Conservation (phyloP, 2,329 filamentous ascomycete species). For the Rutstroemia sp. region DNA sequence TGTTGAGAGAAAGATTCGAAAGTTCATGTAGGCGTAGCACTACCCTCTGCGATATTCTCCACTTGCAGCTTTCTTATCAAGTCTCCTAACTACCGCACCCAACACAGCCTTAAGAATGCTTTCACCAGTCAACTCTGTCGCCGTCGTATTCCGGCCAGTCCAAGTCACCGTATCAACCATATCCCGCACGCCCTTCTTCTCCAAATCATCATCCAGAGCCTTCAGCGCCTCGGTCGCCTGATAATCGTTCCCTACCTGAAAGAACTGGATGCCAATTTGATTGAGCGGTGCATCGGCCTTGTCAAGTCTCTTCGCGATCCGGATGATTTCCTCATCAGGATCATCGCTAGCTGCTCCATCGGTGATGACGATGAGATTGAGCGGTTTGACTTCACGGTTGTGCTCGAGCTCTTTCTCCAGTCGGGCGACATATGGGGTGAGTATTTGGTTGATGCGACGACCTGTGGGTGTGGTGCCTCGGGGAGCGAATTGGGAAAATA, state of each 20-base stretch:
- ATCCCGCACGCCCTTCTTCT: constrained; percentile 57
- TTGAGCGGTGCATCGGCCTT: constrained; percentile 60
- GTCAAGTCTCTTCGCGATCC: constrained; percentile 64
- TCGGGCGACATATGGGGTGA: constrained; percentile 60
- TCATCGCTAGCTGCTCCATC: constrained; percentile 80
- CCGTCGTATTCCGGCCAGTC: constrained; percentile 34
- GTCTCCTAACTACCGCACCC: constrained; percentile 62
- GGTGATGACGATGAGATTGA: constrained; percentile 91
- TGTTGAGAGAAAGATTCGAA: too few relatives aligned
- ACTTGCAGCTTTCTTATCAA: constrained; percentile 38
- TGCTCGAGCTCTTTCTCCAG: constrained; percentile 37
- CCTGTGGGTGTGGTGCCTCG: constrained; percentile 68
- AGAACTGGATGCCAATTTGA: constrained; percentile 92
- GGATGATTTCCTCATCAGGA: constrained; percentile 61
- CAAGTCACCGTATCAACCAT: constrained; percentile 90
- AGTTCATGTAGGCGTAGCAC: not conserved
- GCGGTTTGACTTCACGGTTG: constrained; percentile 53
- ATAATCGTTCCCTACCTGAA: constrained; percentile 76
- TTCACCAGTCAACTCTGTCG: constrained; percentile 51
- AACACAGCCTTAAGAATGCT: constrained; percentile 77
- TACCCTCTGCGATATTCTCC: not conserved
- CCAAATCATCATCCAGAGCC: constrained; percentile 68
- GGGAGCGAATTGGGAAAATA: constrained; percentile 65
- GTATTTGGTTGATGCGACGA: constrained; percentile 59
- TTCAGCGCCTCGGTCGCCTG: constrained; percentile 57